A percentile compares a stretch with the other conserved stretches of the same genome.
phyloP scores from a whole-genome alignment of 257 asterid species.

The Solanum virginianum region DNA sequence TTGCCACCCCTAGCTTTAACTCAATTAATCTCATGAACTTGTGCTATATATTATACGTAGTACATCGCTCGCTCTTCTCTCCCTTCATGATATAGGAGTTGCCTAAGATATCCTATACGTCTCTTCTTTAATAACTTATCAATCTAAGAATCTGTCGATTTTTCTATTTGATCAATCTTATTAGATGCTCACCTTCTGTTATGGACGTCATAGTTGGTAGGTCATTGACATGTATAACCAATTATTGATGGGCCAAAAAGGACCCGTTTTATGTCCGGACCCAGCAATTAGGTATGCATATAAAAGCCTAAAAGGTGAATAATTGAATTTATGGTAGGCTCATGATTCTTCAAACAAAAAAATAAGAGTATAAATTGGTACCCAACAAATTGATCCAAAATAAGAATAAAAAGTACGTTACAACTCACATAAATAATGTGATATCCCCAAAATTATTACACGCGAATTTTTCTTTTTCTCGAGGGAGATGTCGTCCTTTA shows the following conservation, averaged over 20 bases:
- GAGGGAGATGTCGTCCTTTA: no score
- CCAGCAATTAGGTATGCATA: background rate
- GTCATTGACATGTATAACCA: background rate
- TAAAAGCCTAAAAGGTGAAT: background rate
- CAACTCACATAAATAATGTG: background rate
- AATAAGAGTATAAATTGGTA: background rate
- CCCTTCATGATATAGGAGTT: background rate
- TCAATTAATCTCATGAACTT: background rate
- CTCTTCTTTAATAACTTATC: background rate
- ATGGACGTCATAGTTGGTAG: background rate
- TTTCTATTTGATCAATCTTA: background rate
- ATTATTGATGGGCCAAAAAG: background rate
- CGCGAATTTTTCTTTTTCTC: no score
- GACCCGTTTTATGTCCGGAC: background rate
- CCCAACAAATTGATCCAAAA: background rate
- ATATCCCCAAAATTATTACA: background rate
- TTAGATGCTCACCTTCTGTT: background rate
- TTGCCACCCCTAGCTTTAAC: no score
- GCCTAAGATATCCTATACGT: background rate
- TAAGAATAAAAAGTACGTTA: background rate
- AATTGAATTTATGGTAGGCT: background rate
- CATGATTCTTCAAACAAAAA: background rate
- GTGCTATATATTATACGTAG: background rate
- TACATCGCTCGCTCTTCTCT: background rate
- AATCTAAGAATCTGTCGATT: background rate